Percentiles rank a stretch among this genome's conserved stretches.
These are phyloP conservation scores for Ogataea trehaloabstinens DNA, from an alignment of 805 yeast species.

Conservation along the genomic window DNA sequence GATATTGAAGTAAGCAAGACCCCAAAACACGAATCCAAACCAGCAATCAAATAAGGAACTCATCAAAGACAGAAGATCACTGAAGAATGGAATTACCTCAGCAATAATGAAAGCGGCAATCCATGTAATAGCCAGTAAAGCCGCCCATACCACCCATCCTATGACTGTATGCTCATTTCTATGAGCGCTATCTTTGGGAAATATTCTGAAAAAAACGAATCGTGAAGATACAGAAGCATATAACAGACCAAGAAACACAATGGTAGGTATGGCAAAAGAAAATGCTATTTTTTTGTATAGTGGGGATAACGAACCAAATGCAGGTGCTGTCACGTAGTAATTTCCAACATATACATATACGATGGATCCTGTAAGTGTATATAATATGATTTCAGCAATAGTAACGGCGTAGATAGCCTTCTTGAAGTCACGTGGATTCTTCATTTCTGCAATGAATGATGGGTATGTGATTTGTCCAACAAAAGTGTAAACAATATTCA, in stretches of 20 bases:
- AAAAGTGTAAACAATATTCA: slow-evolving; percentile 61
- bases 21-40: slow-evolving; percentile 67
- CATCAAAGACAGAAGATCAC: slow-evolving; percentile 56
- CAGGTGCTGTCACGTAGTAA: slow-evolving; percentile 55
- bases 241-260: slow-evolving; percentile 53
- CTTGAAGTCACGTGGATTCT: slow-evolving; percentile 52
- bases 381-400: slow-evolving; percentile 45
- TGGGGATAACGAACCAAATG: slow-evolving; percentile 51
- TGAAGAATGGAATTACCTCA: slow-evolving; percentile 63
- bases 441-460: slow-evolving; percentile 60
- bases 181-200: slow-evolving; percentile 41
- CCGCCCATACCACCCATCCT: slow-evolving; percentile 56
- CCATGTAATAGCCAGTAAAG: slow-evolving; percentile 45
- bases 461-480: slow-evolving; percentile 66
- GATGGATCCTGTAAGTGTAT: slow-evolving; percentile 55
- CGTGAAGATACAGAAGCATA: slow-evolving; percentile 55
- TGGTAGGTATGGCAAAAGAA: slow-evolving; percentile 60
- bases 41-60: slow-evolving; percentile 63
- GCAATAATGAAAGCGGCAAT: slow-evolving; percentile 55
- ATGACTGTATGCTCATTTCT: slow-evolving; percentile 44
- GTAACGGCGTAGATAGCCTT: slow-evolving; percentile 56
- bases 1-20: slow-evolving; percentile 52
- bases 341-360: slow-evolving; percentile 58
- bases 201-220: slow-evolving; percentile 47
- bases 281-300: slow-evolving; percentile 52